A percentile compares a stretch with the other conserved stretches of the same genome.
phyloP scores from a whole-genome alignment of 306 rosid genomes.

The Malus sieversii region DNA sequence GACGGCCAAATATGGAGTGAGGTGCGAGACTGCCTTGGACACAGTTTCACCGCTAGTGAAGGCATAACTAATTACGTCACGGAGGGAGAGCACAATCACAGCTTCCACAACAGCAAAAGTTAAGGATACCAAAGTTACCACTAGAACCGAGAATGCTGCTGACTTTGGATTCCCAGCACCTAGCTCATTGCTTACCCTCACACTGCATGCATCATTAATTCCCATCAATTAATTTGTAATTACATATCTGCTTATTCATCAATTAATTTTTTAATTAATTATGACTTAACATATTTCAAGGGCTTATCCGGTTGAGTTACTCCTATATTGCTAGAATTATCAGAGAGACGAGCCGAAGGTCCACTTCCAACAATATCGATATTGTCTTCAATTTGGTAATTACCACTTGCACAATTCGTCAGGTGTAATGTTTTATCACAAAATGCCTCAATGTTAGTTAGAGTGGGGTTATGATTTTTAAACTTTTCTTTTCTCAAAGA shows the following conservation, averaged over 20 bases:
- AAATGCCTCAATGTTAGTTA: too few relatives aligned
- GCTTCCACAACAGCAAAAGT: conserved; percentile 38
- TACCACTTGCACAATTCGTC: too few relatives aligned
- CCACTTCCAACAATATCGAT: too few relatives aligned
- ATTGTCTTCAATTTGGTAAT: too few relatives aligned
- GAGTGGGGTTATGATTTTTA: too few relatives aligned
- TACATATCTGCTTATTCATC: neutral
- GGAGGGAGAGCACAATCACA: conserved; percentile 34
- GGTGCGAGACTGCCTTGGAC: conserved; percentile 51
- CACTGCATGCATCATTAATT: conserved; percentile 19
- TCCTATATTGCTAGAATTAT: too few relatives aligned
- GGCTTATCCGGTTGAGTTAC: too few relatives aligned
- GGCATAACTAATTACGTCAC: conserved; percentile 53
- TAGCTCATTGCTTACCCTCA: conserved; percentile 64
- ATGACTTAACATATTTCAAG: too few relatives aligned
- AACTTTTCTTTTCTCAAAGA: too few relatives aligned
- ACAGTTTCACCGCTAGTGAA: conserved; percentile 55
- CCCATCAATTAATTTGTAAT: neutral
- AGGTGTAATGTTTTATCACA: too few relatives aligned
- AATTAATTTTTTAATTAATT: neutral
- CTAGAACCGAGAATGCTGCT: conserved; percentile 46
- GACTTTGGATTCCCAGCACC: conserved; percentile 68
- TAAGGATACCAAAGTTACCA: conserved; percentile 38
- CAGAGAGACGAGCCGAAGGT: too few relatives aligned
- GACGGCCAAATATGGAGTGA: conserved; percentile 48